Conservation (phyloP, 805 yeast species). For the Millerozyma acaciae region DNA sequence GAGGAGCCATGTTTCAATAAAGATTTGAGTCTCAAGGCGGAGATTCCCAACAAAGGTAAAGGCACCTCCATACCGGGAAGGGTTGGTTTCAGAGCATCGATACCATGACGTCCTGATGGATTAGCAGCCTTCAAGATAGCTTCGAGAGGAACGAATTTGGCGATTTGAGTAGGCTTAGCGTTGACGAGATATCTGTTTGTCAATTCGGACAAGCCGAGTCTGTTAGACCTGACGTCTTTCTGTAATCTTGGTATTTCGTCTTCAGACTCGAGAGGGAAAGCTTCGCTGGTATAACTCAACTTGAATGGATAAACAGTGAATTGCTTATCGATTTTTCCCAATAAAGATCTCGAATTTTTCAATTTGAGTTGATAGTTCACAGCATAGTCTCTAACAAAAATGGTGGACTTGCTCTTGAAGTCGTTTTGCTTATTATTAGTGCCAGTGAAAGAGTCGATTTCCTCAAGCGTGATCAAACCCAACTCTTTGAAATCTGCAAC, state of each 20-base stretch:
- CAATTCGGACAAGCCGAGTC: constrained; percentile 78
- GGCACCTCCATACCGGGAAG: constrained; percentile 76
- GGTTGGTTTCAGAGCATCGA: constrained; percentile 60
- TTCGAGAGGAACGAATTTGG: constrained; percentile 69
- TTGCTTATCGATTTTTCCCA: constrained; percentile 65
- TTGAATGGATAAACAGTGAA: constrained; percentile 91
- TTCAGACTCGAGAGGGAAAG: too few species aligned
- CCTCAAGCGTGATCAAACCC: constrained; percentile 67
- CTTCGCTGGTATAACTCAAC: constrained; percentile 62
- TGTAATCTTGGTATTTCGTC: too few species aligned
- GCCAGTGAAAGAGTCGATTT: constrained; percentile 61
- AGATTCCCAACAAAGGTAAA: constrained; percentile 67
- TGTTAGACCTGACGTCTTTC: constrained; percentile 55
- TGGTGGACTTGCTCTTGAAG: constrained; percentile 60
- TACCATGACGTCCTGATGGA: constrained; percentile 63
- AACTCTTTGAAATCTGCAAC: constrained; percentile 48
- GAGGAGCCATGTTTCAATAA: constrained; percentile 41
- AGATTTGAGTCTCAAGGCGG: constrained; percentile 63
- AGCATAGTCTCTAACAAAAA: constrained; percentile 85
- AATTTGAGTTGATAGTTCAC: constrained; percentile 72
- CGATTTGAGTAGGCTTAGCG: constrained; percentile 66
- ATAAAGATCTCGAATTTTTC: constrained; percentile 65
- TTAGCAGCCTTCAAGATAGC: constrained; percentile 59
- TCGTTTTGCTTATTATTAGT: constrained; percentile 51
- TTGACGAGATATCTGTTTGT: constrained; percentile 75